Percentiles rank a stretch among this genome's conserved stretches.
These are phyloP conservation scores for Balakata baccata DNA, from an alignment of 345 rosid species.

Conservation along the genomic window DNA sequence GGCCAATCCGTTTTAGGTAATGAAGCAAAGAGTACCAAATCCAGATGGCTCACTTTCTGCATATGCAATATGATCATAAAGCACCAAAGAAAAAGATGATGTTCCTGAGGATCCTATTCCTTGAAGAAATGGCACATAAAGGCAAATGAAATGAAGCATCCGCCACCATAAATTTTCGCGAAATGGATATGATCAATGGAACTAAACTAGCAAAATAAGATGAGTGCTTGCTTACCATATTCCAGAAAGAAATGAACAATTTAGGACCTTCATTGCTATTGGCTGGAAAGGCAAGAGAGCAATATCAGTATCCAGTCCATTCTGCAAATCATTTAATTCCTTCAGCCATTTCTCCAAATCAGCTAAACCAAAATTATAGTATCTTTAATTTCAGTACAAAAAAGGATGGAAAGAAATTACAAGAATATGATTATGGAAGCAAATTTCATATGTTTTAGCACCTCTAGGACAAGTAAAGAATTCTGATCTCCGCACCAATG, in stretches of 20 bases:
- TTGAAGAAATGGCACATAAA: background rate
- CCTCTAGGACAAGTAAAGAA: constrained; percentile 80
- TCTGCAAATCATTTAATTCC: constrained; percentile 45
- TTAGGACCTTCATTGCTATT: constrained; percentile 70
- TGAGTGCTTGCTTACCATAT: constrained; percentile 44
- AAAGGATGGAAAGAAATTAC: background rate
- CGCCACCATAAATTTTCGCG: constrained; percentile 2
- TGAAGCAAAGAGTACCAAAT: background rate
- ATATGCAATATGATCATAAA: background rate
- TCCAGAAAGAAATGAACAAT: constrained; percentile 79
- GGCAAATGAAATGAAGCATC: background rate
- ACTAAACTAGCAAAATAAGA: background rate
- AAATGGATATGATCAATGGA: background rate
- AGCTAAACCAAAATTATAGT: constrained; percentile 1
- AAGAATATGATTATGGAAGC: background rate
- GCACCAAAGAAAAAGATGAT: background rate
- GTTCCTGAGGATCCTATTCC: background rate
- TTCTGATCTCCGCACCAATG: constrained; percentile 69
- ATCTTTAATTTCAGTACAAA: background rate
- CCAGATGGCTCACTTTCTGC: background rate
- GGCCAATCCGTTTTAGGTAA: background rate
- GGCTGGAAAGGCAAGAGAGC: constrained; percentile 77
- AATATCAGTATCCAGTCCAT: constrained; percentile 46
- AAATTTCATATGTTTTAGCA: constrained; percentile 17
- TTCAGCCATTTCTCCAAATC: constrained; percentile 13